These are phyloP conservation scores for Lyophyllum decastes DNA, from an alignment of 768 basidiomycete species.

Conservation along the genomic window DNA sequence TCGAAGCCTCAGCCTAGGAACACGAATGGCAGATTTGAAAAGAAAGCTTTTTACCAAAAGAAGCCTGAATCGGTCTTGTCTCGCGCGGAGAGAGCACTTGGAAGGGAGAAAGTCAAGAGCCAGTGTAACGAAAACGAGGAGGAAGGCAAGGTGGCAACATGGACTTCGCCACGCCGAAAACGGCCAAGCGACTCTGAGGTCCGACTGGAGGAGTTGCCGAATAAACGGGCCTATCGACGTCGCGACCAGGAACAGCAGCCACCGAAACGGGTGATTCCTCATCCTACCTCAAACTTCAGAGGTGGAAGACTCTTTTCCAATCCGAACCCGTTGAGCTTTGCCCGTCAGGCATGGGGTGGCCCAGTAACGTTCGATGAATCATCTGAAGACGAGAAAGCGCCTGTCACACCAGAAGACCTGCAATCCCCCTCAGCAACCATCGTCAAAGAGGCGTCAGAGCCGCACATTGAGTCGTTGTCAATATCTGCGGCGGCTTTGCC, in stretches of 20 bases:
- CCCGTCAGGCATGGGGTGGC: conserved; percentile 57
- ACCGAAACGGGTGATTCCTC: conserved; percentile 41
- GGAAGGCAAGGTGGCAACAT: conserved; percentile 8
- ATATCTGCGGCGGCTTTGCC: conserved; percentile 21
- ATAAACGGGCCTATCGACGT: conserved; percentile 28
- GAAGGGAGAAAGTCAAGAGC: conserved; percentile 37
- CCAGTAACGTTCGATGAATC: conserved; percentile 43
- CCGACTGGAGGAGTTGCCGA: conserved; percentile 32
- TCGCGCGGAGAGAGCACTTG: conserved; percentile 41
- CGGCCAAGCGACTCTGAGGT: conserved; percentile 28
- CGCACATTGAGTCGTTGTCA: conserved; percentile 12
- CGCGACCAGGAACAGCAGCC: conserved; percentile 22
- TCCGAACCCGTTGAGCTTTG: conserved; percentile 64
- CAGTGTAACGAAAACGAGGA: conserved; percentile 21
- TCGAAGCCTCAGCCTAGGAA: conserved; percentile 57
- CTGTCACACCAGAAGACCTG: conserved; percentile 61
- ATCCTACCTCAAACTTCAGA: conserved; percentile 39
- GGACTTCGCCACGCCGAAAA: conserved; percentile 27
- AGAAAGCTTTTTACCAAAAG: conserved; percentile 49
- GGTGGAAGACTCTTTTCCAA: conserved; percentile 53
- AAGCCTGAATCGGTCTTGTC: conserved; percentile 25
- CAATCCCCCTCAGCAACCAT: conserved; percentile 41
- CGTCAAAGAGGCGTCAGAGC: conserved; percentile 12
- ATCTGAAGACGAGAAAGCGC: conserved; percentile 51
- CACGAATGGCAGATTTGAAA: conserved; percentile 67